Base-by-base conservation (phyloP, 148 eudicot species). In the Polygonum aviculare region DNA sequence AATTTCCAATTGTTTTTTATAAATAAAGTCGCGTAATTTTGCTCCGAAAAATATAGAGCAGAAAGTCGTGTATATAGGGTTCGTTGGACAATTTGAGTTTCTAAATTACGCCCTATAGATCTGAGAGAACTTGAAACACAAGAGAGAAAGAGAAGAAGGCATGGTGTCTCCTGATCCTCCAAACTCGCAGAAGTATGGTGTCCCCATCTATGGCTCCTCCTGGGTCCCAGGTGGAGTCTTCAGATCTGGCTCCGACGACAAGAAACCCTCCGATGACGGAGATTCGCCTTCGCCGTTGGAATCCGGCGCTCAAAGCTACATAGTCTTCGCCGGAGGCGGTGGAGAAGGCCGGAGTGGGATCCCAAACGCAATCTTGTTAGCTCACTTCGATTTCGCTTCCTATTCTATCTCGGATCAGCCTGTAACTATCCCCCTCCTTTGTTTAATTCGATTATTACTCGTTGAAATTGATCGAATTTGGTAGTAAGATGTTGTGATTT, bases 301-400 rank as follows among this genome's bases (percentile, higher is more conserved):
- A 21, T 7, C 69, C 31, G 47, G 18, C 5, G 63, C 78, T 54
- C 38, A 72, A 31, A 76, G 70, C 70, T 84, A 81, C 50, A 79
- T 91, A 0, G 81, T 92, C 1, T 78, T 94, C 5, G 80, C 93
- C 54, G 98, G 98, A 21, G 98, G 98, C 22, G 98, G 98, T 7
- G 98, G 98, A 5, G 92, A 85, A 78, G 97, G 98, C 19, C 79
- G 81, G 15, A 92, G 88, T 77, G 98, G 98, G 12, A 92, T 94
- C 59, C 96, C 90, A 49, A 94, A 94, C 70, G 92, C 89, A 15
- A 52, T 94, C 49, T 74, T 94, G 3, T 76, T 92, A 38, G 75
- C 92, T 0, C 69, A 82, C 39, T 92, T 92, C 75, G 91, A 94
- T 80, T 78, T 31, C 78, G 74, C 77, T 26, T 74, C 90, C 10